phyloP scores from a whole-genome alignment of 306 rosid species.

The Albizia julibrissin region DNA sequence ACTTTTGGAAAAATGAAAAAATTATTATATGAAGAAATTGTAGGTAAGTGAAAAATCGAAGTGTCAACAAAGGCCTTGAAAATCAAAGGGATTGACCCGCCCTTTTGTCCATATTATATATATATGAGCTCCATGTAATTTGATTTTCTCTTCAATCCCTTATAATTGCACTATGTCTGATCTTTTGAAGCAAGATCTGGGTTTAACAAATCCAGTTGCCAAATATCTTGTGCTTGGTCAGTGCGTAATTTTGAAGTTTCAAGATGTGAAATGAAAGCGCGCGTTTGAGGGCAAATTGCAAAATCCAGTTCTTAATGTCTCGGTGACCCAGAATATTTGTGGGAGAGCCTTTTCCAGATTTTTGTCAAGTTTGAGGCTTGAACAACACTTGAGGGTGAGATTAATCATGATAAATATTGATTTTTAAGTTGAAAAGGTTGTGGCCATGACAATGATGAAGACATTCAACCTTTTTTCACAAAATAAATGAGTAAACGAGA shows the following conservation, averaged over 20 bases:
- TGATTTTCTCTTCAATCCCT: neutral
- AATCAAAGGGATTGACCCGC: constrained; percentile 31
- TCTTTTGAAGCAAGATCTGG: neutral
- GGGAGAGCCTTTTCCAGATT: neutral
- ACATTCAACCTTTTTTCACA: neutral
- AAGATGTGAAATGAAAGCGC: neutral
- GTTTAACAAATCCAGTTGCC: neutral
- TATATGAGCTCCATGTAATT: neutral
- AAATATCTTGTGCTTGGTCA: neutral
- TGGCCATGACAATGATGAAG: neutral
- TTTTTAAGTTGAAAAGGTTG: neutral
- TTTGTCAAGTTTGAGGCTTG: neutral
- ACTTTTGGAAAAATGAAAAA: neutral
- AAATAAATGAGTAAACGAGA: neutral
- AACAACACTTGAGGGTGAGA: neutral
- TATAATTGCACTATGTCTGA: neutral
- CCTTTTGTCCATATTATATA: constrained; percentile 4
- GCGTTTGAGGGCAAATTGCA: neutral
- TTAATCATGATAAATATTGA: neutral
- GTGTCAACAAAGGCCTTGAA: constrained; percentile 42
- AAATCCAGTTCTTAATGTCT: neutral
- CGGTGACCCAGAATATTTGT: neutral
- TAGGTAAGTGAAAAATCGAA: neutral
- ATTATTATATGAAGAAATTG: constrained; percentile 4
- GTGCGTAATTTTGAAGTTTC: neutral